Base-by-base conservation (phyloP, 1,284 basidiomycete species). In the Athelia sp. region DNA sequence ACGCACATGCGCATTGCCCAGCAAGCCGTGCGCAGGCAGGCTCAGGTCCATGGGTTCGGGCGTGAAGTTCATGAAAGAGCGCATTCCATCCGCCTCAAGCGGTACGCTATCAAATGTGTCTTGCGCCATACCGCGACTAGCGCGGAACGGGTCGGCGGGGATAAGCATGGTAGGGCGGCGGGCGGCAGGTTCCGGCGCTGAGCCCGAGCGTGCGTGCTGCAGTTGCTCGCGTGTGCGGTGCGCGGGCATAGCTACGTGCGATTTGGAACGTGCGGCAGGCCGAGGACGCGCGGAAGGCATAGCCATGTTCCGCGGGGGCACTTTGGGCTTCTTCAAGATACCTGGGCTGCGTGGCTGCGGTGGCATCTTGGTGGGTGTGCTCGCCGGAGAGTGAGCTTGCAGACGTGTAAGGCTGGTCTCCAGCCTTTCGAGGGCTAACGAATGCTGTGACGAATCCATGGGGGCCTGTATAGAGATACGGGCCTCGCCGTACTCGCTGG, bases 1-100 rank as follows among this genome's bases (percentile, higher is more conserved):
- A 21, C 6, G 8, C 15, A 21, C n/a, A 34, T 34, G 32, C n/a
- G n/a, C n/a, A n/a, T n/a, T n/a, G n/a, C n/a, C n/a, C 26, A 29
- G 26, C 26, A 13, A 13, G 13, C 26, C 26, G 26, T 29, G 26
- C 26, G 26, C 26, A 29, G 26, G 26, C 26, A 29, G 26, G 13
- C 23, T 36, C 17, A 21, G 23, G 21, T 36, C 46, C 46, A 3
- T 29, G 6, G 19, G 35, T 34, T 58, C 57, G 14, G 57, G 56
- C 11, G 56, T 52, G 10, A 56, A 50, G 42, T 55, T 51, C 13
- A 58, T 72, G 54, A 73, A 73, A 3, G 71, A 72, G 47, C 53
- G 64, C 11, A 63, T 60, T 9, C 49, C 23, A 47, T 55, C 26
- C 35, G 50, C 29, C 32, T 46, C 45, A 19, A 45, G 22, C 35